phyloP scores from a whole-genome alignment of 768 basidiomycete species.

The Lentinula sp. region DNA sequence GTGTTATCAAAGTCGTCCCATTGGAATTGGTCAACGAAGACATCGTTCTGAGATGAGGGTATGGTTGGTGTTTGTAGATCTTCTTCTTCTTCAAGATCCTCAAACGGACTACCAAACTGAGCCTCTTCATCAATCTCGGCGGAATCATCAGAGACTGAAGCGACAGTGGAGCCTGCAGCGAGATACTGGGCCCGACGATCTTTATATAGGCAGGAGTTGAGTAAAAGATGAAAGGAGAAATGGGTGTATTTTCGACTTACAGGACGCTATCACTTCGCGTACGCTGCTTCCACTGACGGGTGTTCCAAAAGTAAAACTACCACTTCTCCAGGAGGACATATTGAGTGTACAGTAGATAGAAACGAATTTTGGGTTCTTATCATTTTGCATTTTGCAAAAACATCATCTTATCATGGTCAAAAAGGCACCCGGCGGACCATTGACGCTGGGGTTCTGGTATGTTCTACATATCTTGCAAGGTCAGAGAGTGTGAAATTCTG shows the following conservation, averaged over 20 bases:
- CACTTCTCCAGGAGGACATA: slow-evolving; percentile 1
- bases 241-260: slow-evolving; percentile 26
- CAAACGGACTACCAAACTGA: slow-evolving; percentile 10
- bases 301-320: neutral
- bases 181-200: slow-evolving; percentile 68
- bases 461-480: neutral
- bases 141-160: slow-evolving; percentile 37
- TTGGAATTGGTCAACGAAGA: slow-evolving; percentile 14
- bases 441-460: neutral
- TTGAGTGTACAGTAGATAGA: neutral
- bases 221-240: neutral
- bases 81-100: slow-evolving; percentile 11
- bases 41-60: slow-evolving; percentile 5
- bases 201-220: slow-evolving; percentile 18
- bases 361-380: neutral
- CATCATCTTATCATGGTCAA: neutral
- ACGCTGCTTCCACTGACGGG: slow-evolving; percentile 36
- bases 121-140: slow-evolving; percentile 36
- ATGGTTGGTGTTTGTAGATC: slow-evolving; percentile 7
- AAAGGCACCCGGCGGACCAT: neutral
- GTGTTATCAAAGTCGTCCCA: slow-evolving; percentile 17
- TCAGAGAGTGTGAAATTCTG: too few relatives aligned
- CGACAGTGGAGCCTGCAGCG: slow-evolving; percentile 51
- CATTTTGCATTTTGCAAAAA: neutral
- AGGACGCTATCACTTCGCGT: slow-evolving; percentile 54